Evolutionary conservation across 768 basidiomycete species (phyloP).

Genomic region (Mycena haematopus): DNA sequence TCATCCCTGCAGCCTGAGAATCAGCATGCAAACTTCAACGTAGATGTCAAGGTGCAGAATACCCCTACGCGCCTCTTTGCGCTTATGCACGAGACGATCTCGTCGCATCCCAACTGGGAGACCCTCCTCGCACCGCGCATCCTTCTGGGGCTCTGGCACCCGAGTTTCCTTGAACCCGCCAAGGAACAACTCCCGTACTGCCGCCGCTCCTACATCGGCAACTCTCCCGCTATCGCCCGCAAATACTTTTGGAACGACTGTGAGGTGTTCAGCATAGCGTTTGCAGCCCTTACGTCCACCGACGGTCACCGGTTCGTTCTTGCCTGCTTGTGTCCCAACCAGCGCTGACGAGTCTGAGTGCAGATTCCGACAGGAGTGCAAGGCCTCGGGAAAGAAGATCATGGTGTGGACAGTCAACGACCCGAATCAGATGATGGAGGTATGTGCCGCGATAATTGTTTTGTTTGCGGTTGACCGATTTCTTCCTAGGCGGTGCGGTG

Average conservation of each 20-base stretch:
- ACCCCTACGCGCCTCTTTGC: constrained; percentile 85
- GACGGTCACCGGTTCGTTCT: constrained; percentile 72
- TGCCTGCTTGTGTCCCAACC: constrained; percentile 1
- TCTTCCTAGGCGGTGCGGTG: constrained; percentile 71
- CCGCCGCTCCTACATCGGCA: constrained; percentile 84
- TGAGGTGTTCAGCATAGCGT: constrained; percentile 86
- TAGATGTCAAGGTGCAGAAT: constrained; percentile 95
- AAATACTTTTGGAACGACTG: constrained; percentile 91
- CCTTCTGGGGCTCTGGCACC: constrained; percentile 89
- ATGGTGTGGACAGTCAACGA: constrained; percentile 98
- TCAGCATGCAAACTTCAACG: constrained; percentile 77
- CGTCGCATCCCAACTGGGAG: constrained; percentile 73
- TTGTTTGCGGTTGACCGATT: neutral
- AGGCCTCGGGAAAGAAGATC: constrained; percentile 76
- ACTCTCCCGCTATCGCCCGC: constrained; percentile 71
- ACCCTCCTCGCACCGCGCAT: constrained; percentile 79
- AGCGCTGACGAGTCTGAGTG: constrained; percentile 4
- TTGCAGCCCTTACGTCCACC: constrained; percentile 68
- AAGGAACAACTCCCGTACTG: constrained; percentile 81
- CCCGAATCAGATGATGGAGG: constrained; percentile 90
- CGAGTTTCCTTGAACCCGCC: constrained; percentile 83
- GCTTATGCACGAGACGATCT: constrained; percentile 75
- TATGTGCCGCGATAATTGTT: constrained; percentile 37
- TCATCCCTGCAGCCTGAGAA: constrained; percentile 65
- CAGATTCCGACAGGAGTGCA: constrained; percentile 85